Evolutionary conservation across 2,329 filamentous ascomycete genomes (phyloP).

Genomic region (Fusarium zealandicum): DNA sequence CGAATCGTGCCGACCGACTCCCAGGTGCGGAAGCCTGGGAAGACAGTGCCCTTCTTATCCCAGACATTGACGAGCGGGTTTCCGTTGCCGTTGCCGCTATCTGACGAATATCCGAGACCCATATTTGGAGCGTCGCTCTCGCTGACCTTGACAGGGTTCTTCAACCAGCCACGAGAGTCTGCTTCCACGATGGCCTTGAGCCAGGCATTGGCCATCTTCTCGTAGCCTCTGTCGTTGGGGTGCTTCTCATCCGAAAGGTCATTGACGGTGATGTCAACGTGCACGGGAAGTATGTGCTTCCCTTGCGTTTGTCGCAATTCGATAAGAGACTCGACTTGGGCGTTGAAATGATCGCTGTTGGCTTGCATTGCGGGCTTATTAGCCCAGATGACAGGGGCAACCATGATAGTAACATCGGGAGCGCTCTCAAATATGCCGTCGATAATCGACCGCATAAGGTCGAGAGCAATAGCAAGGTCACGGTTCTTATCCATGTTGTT

Average conservation of each 20-base stretch:
- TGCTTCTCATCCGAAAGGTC: conserved; percentile 25
- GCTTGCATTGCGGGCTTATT: conserved; percentile 21
- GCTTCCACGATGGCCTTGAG: conserved; percentile 20
- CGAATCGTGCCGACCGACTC: conserved; percentile 9
- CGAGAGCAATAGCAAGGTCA: conserved; percentile 7
- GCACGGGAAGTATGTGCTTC: conserved; percentile 17
- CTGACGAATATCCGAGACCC: background rate
- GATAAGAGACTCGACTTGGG: conserved; percentile 11
- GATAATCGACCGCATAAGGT: conserved; percentile 16
- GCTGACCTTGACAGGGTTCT: conserved; percentile 7
- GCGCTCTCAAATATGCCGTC: conserved; percentile 23
- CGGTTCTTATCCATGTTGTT: conserved; percentile 25
- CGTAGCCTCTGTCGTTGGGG: conserved; percentile 25
- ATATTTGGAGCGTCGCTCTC: background rate
- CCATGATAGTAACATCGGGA: conserved; percentile 17
- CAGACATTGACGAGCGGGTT: background rate
- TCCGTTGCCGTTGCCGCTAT: background rate
- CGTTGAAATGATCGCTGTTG: conserved; percentile 25
- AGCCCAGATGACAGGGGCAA: conserved; percentile 29
- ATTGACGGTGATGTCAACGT: conserved; percentile 15
- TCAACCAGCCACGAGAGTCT: conserved; percentile 21
- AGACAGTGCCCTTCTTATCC: conserved; percentile 14
- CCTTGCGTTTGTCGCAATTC: background rate
- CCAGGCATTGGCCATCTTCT: conserved; percentile 32
- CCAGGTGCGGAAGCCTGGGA: conserved; percentile 17